Evolutionary conservation across 257 asterid genomes (phyloP).

Genomic region (Thymus mandschuricus): DNA sequence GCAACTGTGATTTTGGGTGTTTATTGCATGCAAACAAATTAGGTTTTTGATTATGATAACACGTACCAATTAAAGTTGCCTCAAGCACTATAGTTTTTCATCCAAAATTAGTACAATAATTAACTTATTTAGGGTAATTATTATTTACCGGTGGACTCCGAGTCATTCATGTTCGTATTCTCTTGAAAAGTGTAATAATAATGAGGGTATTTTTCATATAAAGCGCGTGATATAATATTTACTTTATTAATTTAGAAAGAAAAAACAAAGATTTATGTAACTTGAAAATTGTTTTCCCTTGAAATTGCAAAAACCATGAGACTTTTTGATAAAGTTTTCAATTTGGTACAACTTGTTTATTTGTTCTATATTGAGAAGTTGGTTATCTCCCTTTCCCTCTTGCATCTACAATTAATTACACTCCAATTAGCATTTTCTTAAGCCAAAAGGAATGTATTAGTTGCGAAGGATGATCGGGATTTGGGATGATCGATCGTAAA

Average conservation of each 20-base stretch:
- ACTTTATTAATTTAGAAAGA: background rate
- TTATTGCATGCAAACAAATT: slow-evolving; percentile 1
- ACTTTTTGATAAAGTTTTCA: background rate
- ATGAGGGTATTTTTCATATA: background rate
- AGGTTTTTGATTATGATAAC: slow-evolving; percentile 2
- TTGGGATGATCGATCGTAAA: no score
- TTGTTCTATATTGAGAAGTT: background rate
- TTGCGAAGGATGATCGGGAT: no score
- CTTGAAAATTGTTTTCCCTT: background rate
- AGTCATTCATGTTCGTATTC: no score
- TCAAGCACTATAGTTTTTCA: background rate
- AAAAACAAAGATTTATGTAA: background rate
- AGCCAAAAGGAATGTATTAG: no score
- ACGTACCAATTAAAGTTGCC: background rate
- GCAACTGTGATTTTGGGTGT: slow-evolving; percentile 7
- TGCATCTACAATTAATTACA: background rate
- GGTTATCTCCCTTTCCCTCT: slow-evolving; percentile 1
- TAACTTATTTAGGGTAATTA: background rate
- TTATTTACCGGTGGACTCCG: no score
- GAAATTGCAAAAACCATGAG: background rate
- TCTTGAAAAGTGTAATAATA: no score
- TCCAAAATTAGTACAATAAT: background rate
- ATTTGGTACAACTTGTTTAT: background rate
- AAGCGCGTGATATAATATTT: background rate
- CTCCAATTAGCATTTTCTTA: background rate